Evolutionary conservation across 768 basidiomycete species (phyloP).

Genomic region (Suillus weaverae): DNA sequence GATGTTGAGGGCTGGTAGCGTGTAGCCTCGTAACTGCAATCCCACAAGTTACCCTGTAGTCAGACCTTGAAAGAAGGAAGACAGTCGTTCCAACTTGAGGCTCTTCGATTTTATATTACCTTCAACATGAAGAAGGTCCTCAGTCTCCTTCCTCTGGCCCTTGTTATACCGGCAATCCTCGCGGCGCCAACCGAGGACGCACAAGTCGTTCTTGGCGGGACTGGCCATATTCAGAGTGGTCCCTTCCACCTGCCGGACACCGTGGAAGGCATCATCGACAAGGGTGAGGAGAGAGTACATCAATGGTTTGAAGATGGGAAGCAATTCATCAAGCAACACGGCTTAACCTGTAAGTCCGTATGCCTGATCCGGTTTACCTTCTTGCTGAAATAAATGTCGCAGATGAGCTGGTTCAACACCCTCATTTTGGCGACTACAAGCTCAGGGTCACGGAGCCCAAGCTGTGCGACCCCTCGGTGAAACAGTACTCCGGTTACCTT

Average conservation of each 20-base stretch:
- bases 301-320: constrained; percentile 64
- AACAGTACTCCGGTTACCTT: constrained; percentile 79
- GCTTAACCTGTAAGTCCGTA: constrained; percentile 62
- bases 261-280: constrained; percentile 40
- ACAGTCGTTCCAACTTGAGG: neutral
- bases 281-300: constrained; percentile 51
- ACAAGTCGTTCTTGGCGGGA: constrained; percentile 45
- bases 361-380: neutral
- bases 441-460: constrained; percentile 66
- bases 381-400: constrained; percentile 6
- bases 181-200: constrained; percentile 41
- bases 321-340: constrained; percentile 69
- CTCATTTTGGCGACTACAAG: constrained; percentile 50
- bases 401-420: constrained; percentile 65
- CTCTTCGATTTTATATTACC: neutral
- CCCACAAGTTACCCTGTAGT: neutral
- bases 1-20: neutral
- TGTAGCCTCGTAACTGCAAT: neutral
- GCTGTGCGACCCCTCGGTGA: constrained; percentile 76
- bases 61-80: neutral
- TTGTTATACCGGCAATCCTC: constrained; percentile 32
- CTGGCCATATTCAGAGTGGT: constrained; percentile 16
- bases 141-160: constrained; percentile 35
- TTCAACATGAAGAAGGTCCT: constrained; percentile 40
- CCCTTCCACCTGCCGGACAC: constrained; percentile 41